phyloP scores from a whole-genome alignment of 148 eudicot genomes.

The Selenicereus undatus region DNA sequence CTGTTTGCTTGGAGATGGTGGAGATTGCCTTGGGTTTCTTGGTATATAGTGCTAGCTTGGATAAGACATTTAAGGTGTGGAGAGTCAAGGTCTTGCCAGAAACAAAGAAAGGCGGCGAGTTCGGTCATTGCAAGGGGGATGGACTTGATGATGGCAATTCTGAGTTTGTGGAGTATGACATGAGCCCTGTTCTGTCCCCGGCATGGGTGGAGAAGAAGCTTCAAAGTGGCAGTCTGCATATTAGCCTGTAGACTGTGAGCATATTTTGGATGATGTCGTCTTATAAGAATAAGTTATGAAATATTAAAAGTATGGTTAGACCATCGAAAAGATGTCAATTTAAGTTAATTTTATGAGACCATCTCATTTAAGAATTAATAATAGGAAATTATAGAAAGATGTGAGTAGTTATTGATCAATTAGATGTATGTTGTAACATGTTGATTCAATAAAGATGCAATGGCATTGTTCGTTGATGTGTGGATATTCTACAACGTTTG shows the following conservation, averaged over 20 bases:
- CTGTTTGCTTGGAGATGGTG: slow-evolving; percentile 40
- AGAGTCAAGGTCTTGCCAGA: slow-evolving; percentile 52
- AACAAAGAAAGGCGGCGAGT: slow-evolving; percentile 3
- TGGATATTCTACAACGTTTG: not conserved
- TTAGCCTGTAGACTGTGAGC: not conserved
- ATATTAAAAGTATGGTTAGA: not conserved
- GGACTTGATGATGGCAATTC: not conserved
- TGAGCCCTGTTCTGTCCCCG: slow-evolving; percentile 50
- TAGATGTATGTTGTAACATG: not conserved
- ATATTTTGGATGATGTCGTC: not conserved
- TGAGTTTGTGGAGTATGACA: slow-evolving; percentile 21
- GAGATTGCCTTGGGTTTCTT: slow-evolving; percentile 34
- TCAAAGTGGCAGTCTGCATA: slow-evolving; percentile 15
- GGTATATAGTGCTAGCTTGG: slow-evolving; percentile 58
- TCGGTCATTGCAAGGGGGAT: not conserved
- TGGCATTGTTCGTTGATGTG: too few relatives aligned
- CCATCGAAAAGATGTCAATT: not conserved
- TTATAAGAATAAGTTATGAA: not conserved
- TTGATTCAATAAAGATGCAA: not conserved
- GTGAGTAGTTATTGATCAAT: too few relatives aligned
- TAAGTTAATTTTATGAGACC: not conserved
- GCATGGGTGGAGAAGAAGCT: slow-evolving; percentile 54
- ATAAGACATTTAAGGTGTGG: slow-evolving; percentile 65
- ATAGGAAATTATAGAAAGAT: not conserved
- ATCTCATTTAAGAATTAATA: not conserved